Evolutionary conservation across 176 grass and related monocot genomes (phyloP).

Genomic region (Poa pratensis): DNA sequence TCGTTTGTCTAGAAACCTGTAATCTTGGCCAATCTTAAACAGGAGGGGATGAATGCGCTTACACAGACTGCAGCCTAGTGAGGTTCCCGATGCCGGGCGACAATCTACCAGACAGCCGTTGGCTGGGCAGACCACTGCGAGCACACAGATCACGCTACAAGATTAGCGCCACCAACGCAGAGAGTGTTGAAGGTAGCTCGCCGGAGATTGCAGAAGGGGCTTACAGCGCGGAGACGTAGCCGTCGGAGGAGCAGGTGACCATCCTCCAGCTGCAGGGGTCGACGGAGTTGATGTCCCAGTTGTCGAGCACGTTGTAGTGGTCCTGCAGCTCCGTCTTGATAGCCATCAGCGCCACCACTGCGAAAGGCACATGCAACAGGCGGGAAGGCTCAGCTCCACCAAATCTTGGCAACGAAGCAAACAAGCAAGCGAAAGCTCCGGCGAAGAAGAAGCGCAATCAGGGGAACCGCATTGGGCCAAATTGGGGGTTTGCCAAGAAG

Average conservation of each 20-base stretch:
- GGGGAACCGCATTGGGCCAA: slow-evolving; percentile 23
- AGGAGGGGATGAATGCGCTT: slow-evolving; percentile 23
- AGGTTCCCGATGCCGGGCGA: slow-evolving; percentile 89
- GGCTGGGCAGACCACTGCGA: slow-evolving; percentile 85
- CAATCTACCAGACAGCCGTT: slow-evolving; percentile 78
- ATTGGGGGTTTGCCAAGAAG: neutral
- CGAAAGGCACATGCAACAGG: slow-evolving; percentile 17
- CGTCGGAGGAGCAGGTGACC: slow-evolving; percentile 89
- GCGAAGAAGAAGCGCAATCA: neutral
- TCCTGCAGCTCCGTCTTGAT: slow-evolving; percentile 88
- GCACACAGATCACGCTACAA: neutral
- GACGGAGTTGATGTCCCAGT: slow-evolving; percentile 98
- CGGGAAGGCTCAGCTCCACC: slow-evolving; percentile 8
- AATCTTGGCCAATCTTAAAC: neutral
- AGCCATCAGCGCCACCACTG: slow-evolving; percentile 92
- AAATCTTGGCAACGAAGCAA: slow-evolving; percentile 13
- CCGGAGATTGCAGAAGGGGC: neutral
- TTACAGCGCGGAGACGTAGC: slow-evolving; percentile 89
- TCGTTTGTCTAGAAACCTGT: neutral
- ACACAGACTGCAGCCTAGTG: slow-evolving; percentile 90
- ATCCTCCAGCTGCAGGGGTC: slow-evolving; percentile 99
- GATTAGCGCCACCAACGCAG: too few species aligned
- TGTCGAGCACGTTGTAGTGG: slow-evolving; percentile 81
- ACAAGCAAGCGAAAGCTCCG: neutral
- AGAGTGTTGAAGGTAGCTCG: neutral